Conservation (phyloP, 202 grass and related monocot species). For the Carex sylvatica region DNA sequence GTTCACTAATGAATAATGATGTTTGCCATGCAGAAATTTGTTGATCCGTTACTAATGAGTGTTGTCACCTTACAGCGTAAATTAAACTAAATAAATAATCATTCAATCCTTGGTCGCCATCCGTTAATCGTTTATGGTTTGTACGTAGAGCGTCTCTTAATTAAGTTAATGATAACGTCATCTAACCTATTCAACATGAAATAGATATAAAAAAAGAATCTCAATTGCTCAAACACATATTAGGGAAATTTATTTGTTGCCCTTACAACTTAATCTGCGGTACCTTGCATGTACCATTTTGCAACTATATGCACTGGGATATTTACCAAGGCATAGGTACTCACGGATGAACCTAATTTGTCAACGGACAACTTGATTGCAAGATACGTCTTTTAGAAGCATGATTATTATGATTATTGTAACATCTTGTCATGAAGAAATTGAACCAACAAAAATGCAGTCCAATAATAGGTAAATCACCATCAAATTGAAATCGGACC, state of each 20-base stretch:
- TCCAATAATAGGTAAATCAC: slow-evolving; percentile 20
- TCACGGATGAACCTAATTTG: not conserved
- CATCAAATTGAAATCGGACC: slow-evolving; percentile 8
- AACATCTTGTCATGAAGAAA: slow-evolving; percentile 9
- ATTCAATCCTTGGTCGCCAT: slow-evolving; percentile 2
- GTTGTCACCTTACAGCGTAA: not conserved
- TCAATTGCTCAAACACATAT: not conserved
- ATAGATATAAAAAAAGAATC: not conserved
- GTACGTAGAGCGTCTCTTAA: slow-evolving; percentile 12
- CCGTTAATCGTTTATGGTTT: not conserved
- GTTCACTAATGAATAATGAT: slow-evolving; percentile 32
- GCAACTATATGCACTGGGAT: not conserved
- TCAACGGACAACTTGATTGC: slow-evolving; percentile 15
- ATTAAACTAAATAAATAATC: slow-evolving; percentile 4
- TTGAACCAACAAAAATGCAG: slow-evolving; percentile 6
- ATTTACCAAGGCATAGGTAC: not conserved
- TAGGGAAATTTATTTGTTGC: not conserved
- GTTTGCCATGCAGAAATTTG: slow-evolving; percentile 27
- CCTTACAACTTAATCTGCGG: not conserved
- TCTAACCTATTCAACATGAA: not conserved
- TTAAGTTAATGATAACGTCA: not conserved
- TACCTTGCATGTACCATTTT: not conserved
- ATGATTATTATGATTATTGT: slow-evolving; percentile 18
- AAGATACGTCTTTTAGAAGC: slow-evolving; percentile 1
- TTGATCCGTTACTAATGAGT: slow-evolving; percentile 26